These are phyloP conservation scores for Corniculantispora saksenae DNA, from an alignment of 2,329 filamentous ascomycete species.

Conservation along the genomic window DNA sequence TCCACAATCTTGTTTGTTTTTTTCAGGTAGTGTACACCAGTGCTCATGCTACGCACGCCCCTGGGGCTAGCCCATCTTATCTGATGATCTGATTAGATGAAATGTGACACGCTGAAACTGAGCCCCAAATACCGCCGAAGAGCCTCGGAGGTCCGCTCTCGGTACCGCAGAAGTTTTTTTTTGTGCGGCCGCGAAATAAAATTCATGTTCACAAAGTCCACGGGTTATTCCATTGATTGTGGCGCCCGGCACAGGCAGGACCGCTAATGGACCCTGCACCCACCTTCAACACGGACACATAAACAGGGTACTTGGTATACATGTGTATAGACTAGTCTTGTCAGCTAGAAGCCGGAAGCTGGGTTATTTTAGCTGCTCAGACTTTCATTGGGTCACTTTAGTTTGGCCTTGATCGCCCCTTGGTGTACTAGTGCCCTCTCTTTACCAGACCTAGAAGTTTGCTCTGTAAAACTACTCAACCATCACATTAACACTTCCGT, in stretches of 20 bases:
- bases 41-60: not conserved
- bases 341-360: not conserved
- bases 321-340: not conserved
- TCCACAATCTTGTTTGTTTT: not conserved
- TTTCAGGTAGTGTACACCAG: not conserved
- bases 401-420: not conserved
- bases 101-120: not conserved
- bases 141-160: slow-evolving; percentile 16
- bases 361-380: not conserved
- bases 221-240: not conserved
- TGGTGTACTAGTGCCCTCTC: not conserved
- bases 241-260: not conserved
- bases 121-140: slow-evolving; percentile 11
- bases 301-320: not conserved
- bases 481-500: not conserved
- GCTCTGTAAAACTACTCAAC: not conserved
- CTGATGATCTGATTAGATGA: slow-evolving; percentile 49
- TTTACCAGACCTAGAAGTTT: not conserved
- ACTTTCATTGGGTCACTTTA: not conserved
- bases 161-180: not conserved
- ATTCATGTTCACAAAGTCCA: not conserved
- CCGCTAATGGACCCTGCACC: not conserved
- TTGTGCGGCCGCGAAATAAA: not conserved
- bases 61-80: slow-evolving; percentile 37
- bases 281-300: not conserved